Percentiles rank a stretch among this genome's conserved stretches.
Conservation (phyloP, 345 rosid genomes). For the Eucalyptus brandiana region DNA sequence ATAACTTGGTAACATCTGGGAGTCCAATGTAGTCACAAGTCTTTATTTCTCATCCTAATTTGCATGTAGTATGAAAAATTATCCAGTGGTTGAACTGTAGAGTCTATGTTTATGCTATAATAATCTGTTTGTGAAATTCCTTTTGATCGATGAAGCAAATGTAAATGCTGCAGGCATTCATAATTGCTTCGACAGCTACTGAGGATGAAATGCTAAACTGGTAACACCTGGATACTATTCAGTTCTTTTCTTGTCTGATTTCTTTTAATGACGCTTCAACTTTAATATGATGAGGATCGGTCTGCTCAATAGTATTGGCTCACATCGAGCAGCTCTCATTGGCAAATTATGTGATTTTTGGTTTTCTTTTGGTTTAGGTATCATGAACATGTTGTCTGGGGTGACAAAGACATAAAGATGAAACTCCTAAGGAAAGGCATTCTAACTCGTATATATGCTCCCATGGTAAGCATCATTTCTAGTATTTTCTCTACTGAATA, state of each 20-base stretch:
- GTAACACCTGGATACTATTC: constrained; percentile 17
- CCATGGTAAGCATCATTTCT: constrained; percentile 44
- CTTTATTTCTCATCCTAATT: not conserved
- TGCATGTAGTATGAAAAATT: not conserved
- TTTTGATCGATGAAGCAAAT: not conserved
- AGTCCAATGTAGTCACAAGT: not conserved
- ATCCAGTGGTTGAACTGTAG: not conserved
- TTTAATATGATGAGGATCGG: not conserved
- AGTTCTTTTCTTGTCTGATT: not conserved
- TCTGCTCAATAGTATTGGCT: not conserved
- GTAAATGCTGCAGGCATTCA: constrained; percentile 65
- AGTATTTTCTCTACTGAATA: not conserved
- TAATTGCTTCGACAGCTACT: constrained; percentile 92
- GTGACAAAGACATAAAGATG: constrained; percentile 58
- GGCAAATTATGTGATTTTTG: not conserved
- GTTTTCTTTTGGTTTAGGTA: constrained; percentile 41
- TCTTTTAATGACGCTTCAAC: not conserved
- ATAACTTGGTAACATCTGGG: not conserved
- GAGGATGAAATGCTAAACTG: constrained; percentile 89
- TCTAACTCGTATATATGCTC: constrained; percentile 75
- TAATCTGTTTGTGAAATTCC: not conserved
- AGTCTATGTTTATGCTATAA: not conserved
- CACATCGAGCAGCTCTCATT: not conserved
- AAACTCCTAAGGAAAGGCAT: constrained; percentile 82
- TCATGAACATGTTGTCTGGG: constrained; percentile 84